phyloP scores from a whole-genome alignment of 352 stramenopile species.

The Phytopythium oedochilum region DNA sequence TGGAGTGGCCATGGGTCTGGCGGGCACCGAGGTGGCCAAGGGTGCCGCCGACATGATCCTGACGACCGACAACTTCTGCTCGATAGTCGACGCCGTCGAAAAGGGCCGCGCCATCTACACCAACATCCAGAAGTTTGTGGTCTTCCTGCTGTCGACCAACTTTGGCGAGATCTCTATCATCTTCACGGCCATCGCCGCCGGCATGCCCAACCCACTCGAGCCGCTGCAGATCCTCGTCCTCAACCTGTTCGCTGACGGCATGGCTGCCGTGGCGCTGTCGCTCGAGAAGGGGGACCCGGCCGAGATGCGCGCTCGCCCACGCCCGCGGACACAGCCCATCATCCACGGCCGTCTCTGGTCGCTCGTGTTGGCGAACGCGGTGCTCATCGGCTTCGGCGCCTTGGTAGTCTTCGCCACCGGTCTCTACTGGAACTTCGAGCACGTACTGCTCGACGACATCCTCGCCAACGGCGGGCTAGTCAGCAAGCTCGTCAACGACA shows the following conservation, averaged over 20 bases:
- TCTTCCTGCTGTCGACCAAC: conserved; percentile 94
- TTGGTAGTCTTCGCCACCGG: conserved; percentile 20
- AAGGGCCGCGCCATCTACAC: conserved; percentile 93
- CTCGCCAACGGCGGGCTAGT: conserved; percentile 8
- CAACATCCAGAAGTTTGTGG: conserved; percentile 94
- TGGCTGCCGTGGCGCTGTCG: conserved; percentile 25
- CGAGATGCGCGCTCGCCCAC: conserved; percentile 18
- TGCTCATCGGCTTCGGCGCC: conserved; percentile 21
- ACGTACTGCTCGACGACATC: conserved; percentile 26
- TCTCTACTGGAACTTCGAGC: conserved; percentile 33
- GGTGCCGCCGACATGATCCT: conserved; percentile 95
- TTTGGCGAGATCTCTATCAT: conserved; percentile 86
- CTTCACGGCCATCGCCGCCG: conserved; percentile 26
- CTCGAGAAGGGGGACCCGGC: conserved; percentile 27
- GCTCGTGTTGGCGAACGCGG: conserved; percentile 23
- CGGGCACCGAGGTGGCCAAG: conserved; percentile 93
- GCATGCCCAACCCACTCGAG: conserved; percentile 73
- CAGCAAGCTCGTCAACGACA: conserved; percentile 7
- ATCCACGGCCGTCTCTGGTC: conserved; percentile 30
- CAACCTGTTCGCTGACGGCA: conserved; percentile 93
- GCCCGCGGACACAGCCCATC: conserved; percentile 22
- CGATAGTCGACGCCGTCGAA: conserved; percentile 91
- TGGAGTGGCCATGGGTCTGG: conserved; percentile 90
- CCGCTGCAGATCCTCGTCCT: conserved; percentile 95
- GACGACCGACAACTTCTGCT: conserved; percentile 94